Percentiles rank a stretch among this genome's conserved stretches.
These are phyloP conservation scores for Cinnamomum chago DNA, from an alignment of 164 flowering plant species.

Conservation along the genomic window DNA sequence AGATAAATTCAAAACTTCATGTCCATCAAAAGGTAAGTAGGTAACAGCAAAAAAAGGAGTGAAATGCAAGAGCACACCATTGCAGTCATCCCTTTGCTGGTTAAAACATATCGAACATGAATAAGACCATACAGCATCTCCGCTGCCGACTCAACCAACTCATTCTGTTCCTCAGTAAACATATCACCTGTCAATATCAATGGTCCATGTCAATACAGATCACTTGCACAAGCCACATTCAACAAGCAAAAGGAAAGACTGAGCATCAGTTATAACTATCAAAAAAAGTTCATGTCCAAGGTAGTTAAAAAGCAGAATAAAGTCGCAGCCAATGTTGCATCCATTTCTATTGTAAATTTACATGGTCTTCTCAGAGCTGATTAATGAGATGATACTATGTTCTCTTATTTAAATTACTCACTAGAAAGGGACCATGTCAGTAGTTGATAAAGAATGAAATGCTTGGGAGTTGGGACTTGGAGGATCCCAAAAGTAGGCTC, in stretches of 20 bases:
- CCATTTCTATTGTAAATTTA: no score
- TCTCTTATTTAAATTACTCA: no score
- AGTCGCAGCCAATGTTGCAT: no score
- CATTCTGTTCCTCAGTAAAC: conserved; percentile 78
- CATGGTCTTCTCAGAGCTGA: no score
- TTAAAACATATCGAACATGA: conserved; percentile 71
- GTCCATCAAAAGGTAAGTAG: background rate
- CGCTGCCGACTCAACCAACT: conserved; percentile 73
- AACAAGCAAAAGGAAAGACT: background rate
- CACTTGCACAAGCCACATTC: background rate
- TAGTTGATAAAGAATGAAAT: no score
- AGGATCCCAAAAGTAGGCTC: no score
- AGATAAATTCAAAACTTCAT: background rate
- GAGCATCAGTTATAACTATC: no score
- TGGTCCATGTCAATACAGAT: conserved; percentile 5
- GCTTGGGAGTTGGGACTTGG: no score
- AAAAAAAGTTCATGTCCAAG: no score
- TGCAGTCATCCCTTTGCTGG: conserved; percentile 73
- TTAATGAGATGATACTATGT: no score
- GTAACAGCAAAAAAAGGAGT: background rate
- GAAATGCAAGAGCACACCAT: conserved; percentile 41
- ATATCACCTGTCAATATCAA: conserved; percentile 43
- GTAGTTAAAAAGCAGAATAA: no score
- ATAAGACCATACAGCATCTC: conserved; percentile 85
- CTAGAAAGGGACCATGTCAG: no score